Evolutionary conservation across 2,329 filamentous ascomycete genomes (phyloP).

Genomic region (Monosporascus sp.): DNA sequence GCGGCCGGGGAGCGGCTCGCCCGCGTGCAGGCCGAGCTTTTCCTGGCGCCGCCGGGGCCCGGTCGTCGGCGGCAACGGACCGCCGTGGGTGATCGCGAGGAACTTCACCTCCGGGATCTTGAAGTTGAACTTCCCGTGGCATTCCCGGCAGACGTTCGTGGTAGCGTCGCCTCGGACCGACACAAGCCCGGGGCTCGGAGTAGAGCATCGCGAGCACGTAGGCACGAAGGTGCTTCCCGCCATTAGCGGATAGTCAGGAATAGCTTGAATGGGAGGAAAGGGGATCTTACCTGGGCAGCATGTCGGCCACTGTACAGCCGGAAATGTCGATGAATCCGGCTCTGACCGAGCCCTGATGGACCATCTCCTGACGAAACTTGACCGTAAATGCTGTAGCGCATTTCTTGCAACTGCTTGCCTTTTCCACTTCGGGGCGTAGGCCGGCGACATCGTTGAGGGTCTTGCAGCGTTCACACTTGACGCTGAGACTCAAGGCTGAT

Average conservation of each 20-base stretch:
- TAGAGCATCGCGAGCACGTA: conserved; percentile 73
- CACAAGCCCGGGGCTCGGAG: conserved; percentile 60
- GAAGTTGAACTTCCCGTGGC: conserved; percentile 76
- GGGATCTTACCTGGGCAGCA: conserved; percentile 58
- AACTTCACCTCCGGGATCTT: conserved; percentile 76
- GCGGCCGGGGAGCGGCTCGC: conserved; percentile 48
- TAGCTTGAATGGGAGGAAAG: neutral
- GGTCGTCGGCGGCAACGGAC: conserved; percentile 33
- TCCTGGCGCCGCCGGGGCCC: conserved; percentile 45
- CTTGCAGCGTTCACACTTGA: conserved; percentile 78
- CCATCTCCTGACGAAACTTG: conserved; percentile 61
- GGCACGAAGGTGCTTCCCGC: conserved; percentile 65
- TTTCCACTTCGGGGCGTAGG: conserved; percentile 52
- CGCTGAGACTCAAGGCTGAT: conserved; percentile 58
- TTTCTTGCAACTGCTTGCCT: conserved; percentile 52
- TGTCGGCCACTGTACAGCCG: conserved; percentile 69
- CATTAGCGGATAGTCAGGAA: neutral
- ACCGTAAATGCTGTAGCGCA: conserved; percentile 49
- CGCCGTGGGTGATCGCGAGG: conserved; percentile 59
- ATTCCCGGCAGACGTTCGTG: conserved; percentile 72
- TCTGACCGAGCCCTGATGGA: conserved; percentile 68
- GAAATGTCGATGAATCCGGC: conserved; percentile 75
- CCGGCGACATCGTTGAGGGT: conserved; percentile 65
- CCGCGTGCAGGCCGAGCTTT: conserved; percentile 51
- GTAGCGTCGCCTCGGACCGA: conserved; percentile 70